Conservation (phyloP, 2,329 filamentous ascomycete species). For the Neodidymelliopsis sp. region DNA sequence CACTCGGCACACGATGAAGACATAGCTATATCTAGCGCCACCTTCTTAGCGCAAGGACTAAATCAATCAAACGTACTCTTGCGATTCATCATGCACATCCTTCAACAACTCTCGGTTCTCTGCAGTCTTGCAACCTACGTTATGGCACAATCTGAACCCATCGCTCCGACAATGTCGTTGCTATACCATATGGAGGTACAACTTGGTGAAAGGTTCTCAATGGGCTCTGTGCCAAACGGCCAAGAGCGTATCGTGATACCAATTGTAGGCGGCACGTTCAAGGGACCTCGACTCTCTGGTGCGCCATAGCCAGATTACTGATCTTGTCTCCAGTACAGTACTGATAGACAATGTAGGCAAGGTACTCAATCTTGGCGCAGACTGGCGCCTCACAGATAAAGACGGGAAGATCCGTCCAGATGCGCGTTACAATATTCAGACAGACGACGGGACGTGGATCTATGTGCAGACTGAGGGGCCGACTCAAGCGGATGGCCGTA, state of each 20-base stretch:
- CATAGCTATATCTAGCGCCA: slow-evolving; percentile 6
- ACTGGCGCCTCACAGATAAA: slow-evolving; percentile 47
- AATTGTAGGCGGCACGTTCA: slow-evolving; percentile 41
- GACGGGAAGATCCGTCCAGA: slow-evolving; percentile 41
- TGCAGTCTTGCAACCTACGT: slow-evolving; percentile 8
- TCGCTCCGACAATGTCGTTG: slow-evolving; percentile 30
- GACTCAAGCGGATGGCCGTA: slow-evolving; percentile 32
- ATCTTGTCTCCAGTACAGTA: background rate
- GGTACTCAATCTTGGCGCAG: slow-evolving; percentile 48
- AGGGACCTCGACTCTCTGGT: slow-evolving; percentile 37
- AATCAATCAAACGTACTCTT: background rate
- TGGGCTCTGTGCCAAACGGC: slow-evolving; percentile 30
- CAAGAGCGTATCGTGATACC: slow-evolving; percentile 38
- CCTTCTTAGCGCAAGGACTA: too few relatives aligned
- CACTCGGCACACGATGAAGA: slow-evolving; percentile 9
- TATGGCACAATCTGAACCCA: slow-evolving; percentile 26
- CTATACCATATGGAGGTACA: slow-evolving; percentile 34
- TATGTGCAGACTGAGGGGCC: slow-evolving; percentile 45
- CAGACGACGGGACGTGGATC: slow-evolving; percentile 46
- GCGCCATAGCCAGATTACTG: too few relatives aligned
- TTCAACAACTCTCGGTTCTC: slow-evolving; percentile 15
- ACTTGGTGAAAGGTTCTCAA: slow-evolving; percentile 31
- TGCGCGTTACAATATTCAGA: slow-evolving; percentile 49
- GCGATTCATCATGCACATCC: slow-evolving; percentile 19
- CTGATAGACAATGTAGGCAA: slow-evolving; percentile 22